phyloP scores from a whole-genome alignment of 1,284 basidiomycete species.

The Takashimella tepidaria region DNA sequence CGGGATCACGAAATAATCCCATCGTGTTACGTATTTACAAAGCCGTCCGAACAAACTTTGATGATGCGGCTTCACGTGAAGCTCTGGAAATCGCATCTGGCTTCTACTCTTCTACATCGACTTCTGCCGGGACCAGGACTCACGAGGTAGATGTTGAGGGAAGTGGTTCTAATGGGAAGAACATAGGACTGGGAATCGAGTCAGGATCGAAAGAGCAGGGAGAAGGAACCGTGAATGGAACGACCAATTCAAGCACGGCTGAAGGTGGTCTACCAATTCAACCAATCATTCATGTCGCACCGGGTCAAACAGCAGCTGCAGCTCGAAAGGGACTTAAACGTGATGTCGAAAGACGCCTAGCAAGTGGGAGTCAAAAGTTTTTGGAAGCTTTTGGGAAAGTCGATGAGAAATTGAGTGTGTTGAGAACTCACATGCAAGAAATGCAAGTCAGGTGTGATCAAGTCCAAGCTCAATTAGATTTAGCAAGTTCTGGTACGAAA shows the following conservation, averaged over 20 bases:
- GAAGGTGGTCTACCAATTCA: constrained; percentile 14
- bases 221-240: constrained; percentile 6
- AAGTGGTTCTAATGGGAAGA: constrained; percentile 36
- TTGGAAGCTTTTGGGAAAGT: constrained; percentile 77
- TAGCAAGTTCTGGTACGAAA: constrained; percentile 72
- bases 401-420: constrained; percentile 76
- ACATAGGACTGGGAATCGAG: constrained; percentile 37
- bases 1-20: constrained; percentile 51
- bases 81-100: constrained; percentile 77
- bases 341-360: constrained; percentile 76
- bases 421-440: constrained; percentile 66
- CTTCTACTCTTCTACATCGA: constrained; percentile 53
- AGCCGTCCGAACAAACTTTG: constrained; percentile 70
- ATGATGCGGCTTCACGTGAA: constrained; percentile 71
- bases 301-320: constrained; percentile 49
- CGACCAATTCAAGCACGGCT: constrained; percentile 6
- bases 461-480: constrained; percentile 68
- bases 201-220: constrained; percentile 6
- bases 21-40: constrained; percentile 80
- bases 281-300: constrained; percentile 31
- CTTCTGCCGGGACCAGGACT: too few species aligned
- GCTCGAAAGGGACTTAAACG: constrained; percentile 72
- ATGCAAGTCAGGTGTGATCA: constrained; percentile 80
- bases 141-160: not conserved
- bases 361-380: constrained; percentile 73